Conservation (phyloP, 2,329 filamentous ascomycete species). For the Cercospora brassicicola region DNA sequence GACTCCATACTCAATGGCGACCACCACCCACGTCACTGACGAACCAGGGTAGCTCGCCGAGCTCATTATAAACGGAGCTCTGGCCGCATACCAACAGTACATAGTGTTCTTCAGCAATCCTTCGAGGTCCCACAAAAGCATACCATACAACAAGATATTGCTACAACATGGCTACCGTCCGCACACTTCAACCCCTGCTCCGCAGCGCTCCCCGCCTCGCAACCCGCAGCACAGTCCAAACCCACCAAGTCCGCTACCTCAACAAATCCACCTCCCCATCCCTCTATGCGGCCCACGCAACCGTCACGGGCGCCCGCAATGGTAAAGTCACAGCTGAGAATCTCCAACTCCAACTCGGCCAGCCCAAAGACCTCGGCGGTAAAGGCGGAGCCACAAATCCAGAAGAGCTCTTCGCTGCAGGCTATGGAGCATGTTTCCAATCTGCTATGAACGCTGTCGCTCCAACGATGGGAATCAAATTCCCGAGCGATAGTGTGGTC, state of each 20-base stretch:
- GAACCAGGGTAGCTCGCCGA: not conserved
- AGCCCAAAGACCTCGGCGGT: conserved; percentile 24
- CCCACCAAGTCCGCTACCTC: conserved; percentile 22
- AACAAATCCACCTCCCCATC: conserved; percentile 19
- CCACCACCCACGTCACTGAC: not conserved
- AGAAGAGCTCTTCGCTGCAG: conserved; percentile 52
- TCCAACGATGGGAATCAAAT: conserved; percentile 43
- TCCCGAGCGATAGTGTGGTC: conserved; percentile 47
- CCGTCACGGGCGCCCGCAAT: conserved; percentile 24
- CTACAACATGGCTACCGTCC: not conserved
- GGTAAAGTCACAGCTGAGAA: conserved; percentile 21
- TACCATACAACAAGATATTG: not conserved
- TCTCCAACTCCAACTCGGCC: conserved; percentile 22
- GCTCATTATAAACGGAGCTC: not conserved
- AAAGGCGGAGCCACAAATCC: conserved; percentile 44
- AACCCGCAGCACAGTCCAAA: not conserved
- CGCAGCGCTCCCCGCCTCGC: not conserved
- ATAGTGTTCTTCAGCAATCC: not conserved
- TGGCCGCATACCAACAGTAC: not conserved
- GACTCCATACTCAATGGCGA: not conserved
- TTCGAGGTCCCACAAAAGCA: not conserved
- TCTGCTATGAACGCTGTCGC: conserved; percentile 50
- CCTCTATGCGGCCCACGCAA: conserved; percentile 21
- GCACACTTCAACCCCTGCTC: not conserved
- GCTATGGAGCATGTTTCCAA: conserved; percentile 51